Conservation (phyloP, 768 basidiomycete genomes). For the Boletus pseudo-olivaceus region DNA sequence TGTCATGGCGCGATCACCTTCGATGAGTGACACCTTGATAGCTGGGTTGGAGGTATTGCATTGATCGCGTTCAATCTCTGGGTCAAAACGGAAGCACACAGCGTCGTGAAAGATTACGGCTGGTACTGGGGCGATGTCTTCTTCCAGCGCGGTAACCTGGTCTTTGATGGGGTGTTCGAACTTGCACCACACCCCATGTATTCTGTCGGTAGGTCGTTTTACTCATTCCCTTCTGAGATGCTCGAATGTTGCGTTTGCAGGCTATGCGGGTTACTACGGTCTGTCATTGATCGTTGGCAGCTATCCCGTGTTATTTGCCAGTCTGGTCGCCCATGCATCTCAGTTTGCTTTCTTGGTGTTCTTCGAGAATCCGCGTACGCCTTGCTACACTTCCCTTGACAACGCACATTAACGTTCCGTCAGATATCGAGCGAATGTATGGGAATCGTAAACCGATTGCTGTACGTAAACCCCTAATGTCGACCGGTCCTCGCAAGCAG, state of each 20-base stretch:
- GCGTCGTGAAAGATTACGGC: constrained; percentile 96
- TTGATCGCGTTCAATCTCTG: constrained; percentile 95
- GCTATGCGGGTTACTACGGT: constrained; percentile 98
- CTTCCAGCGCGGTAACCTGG: constrained; percentile 87
- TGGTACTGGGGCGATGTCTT: constrained; percentile 98
- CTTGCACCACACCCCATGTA: constrained; percentile 95
- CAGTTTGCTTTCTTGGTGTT: constrained; percentile 95
- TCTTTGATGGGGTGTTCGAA: constrained; percentile 98
- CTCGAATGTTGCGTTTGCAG: constrained; percentile 33
- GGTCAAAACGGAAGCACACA: constrained; percentile 97
- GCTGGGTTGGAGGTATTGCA: constrained; percentile 83
- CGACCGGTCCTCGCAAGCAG: constrained; percentile 20
- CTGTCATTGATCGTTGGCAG: constrained; percentile 87
- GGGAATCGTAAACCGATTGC: constrained; percentile 90
- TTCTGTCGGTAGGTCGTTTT: constrained; percentile 58
- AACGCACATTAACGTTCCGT: not conserved
- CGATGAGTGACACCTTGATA: constrained; percentile 27
- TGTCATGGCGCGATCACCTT: not conserved
- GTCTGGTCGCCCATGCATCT: constrained; percentile 89
- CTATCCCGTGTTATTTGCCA: constrained; percentile 88
- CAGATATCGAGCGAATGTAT: constrained; percentile 92
- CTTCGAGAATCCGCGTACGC: constrained; percentile 96
- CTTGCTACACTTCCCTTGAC: not conserved
- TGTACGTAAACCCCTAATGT: constrained; percentile 64
- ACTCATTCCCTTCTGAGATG: not conserved